These are phyloP conservation scores for Pseudogymnoascus sp. DNA, from an alignment of 2,329 filamentous ascomycete species.

Conservation along the genomic window DNA sequence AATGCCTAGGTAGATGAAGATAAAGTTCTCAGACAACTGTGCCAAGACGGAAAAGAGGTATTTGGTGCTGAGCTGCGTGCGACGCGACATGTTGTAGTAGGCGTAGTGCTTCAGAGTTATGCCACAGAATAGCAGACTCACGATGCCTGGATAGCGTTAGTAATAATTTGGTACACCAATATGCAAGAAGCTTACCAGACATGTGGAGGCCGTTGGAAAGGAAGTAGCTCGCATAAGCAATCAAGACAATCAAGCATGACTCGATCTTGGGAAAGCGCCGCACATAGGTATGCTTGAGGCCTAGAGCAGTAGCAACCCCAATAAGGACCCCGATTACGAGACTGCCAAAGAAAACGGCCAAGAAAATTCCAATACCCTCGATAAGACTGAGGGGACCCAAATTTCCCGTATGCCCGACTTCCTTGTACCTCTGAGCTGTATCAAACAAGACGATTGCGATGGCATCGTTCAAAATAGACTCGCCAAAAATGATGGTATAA, in stretches of 20 bases:
- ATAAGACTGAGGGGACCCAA: slow-evolving; percentile 77
- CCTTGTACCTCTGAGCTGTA: slow-evolving; percentile 87
- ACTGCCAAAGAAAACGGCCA: slow-evolving; percentile 92
- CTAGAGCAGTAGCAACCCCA: slow-evolving; percentile 77
- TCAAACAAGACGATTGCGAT: slow-evolving; percentile 98
- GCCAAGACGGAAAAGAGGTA: slow-evolving; percentile 93
- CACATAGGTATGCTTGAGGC: slow-evolving; percentile 91
- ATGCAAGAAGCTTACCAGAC: slow-evolving; percentile 62
- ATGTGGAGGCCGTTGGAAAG: slow-evolving; percentile 93
- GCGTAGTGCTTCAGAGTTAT: slow-evolving; percentile 98
- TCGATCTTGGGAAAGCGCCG: slow-evolving; percentile 92
- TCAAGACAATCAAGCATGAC: slow-evolving; percentile 86
- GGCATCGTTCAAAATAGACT: slow-evolving; percentile 95
- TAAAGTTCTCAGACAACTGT: slow-evolving; percentile 96
- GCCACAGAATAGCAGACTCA: slow-evolving; percentile 92
- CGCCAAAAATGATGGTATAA: slow-evolving; percentile 97
- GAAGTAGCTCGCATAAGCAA: slow-evolving; percentile 95
- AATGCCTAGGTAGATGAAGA: slow-evolving; percentile 96
- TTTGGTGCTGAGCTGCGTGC: slow-evolving; percentile 95
- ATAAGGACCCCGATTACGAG: slow-evolving; percentile 81
- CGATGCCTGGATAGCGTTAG: slow-evolving; percentile 47
- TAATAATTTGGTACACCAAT: background rate
- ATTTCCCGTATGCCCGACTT: slow-evolving; percentile 58
- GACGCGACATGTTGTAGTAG: slow-evolving; percentile 99
- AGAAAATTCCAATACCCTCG: slow-evolving; percentile 87